These are phyloP conservation scores for Leccinum solheimii DNA, from an alignment of 1,284 basidiomycete genomes.

Conservation along the genomic window DNA sequence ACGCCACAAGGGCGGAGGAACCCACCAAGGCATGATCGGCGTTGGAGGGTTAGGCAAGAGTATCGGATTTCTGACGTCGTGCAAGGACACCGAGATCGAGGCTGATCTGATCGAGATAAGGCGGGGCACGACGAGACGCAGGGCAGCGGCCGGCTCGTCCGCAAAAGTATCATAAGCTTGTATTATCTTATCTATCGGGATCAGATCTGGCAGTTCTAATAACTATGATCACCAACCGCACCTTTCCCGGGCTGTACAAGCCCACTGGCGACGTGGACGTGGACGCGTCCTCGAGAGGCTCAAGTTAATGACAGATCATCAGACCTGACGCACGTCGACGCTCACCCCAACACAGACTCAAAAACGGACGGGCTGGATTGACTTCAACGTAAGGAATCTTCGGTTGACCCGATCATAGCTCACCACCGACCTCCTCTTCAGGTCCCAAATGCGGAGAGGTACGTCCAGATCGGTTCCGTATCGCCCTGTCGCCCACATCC, in stretches of 20 bases:
- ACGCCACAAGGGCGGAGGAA: slow-evolving; percentile 57
- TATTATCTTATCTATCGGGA: slow-evolving; percentile 36
- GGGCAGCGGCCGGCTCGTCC: slow-evolving; percentile 46
- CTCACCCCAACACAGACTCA: slow-evolving; percentile 61
- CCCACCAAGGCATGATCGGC: slow-evolving; percentile 47
- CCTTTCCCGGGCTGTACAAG: slow-evolving; percentile 55
- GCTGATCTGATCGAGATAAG: slow-evolving; percentile 73
- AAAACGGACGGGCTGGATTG: slow-evolving; percentile 92
- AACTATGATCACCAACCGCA: slow-evolving; percentile 27
- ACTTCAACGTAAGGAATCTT: slow-evolving; percentile 61
- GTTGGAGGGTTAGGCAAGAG: slow-evolving; percentile 70
- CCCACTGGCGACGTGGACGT: slow-evolving; percentile 55
- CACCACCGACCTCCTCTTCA: slow-evolving; percentile 32
- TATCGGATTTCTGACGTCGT: slow-evolving; percentile 47
- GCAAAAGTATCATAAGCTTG: slow-evolving; percentile 29
- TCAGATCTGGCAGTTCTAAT: slow-evolving; percentile 15
- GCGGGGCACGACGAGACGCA: slow-evolving; percentile 66
- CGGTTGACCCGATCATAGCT: slow-evolving; percentile 2
- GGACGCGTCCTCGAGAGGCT: slow-evolving; percentile 86
- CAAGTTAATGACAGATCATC: slow-evolving; percentile 56
- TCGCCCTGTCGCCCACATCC: neutral
- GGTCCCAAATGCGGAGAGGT: slow-evolving; percentile 84
- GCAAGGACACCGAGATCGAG: slow-evolving; percentile 70
- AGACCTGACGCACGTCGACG: neutral
- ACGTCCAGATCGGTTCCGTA: slow-evolving; percentile 2